phyloP scores from a whole-genome alignment of 192 early-diverging fungal genomes.

The Gonapodya prolifera region DNA sequence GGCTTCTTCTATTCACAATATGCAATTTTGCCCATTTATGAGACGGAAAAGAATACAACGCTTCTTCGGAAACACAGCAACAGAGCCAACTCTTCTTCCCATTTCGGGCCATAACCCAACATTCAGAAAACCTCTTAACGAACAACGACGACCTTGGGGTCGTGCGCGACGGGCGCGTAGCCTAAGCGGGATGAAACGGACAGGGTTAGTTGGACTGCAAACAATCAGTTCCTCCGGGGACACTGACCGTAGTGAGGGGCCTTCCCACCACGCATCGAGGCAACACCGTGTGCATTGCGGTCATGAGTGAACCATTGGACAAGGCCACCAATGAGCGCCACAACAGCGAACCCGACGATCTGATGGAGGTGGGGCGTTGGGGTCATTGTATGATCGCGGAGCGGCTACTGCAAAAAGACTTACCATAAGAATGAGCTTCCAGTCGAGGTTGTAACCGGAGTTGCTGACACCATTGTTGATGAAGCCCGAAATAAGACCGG shows the following conservation, averaged over 20 bases:
- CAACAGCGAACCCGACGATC: slow-evolving; percentile 45
- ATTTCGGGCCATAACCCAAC: too few species aligned
- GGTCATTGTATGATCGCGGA: neutral
- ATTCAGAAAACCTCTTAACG: neutral
- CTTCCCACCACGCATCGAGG: neutral
- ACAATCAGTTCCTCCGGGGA: too few species aligned
- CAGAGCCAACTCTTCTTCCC: too few species aligned
- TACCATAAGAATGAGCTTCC: slow-evolving; percentile 51
- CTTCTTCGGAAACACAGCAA: too few species aligned
- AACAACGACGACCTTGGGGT: neutral
- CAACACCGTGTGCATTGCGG: neutral
- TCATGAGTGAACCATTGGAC: slow-evolving; percentile 42
- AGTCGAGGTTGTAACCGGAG: slow-evolving; percentile 30
- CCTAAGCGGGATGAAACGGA: neutral
- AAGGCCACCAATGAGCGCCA: slow-evolving; percentile 47
- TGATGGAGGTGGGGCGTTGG: too few species aligned
- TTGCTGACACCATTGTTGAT: slow-evolving; percentile 26
- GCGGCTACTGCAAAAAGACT: neutral
- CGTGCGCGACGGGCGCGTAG: neutral
- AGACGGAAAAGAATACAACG: too few species aligned
- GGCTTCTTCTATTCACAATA: too few species aligned
- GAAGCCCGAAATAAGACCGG: slow-evolving; percentile 39
- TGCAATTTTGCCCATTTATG: too few species aligned
- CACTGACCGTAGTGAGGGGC: neutral
- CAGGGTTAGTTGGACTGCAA: too few species aligned